Base-by-base conservation (phyloP, 83 land plant species). In the Thuja plicata region DNA sequence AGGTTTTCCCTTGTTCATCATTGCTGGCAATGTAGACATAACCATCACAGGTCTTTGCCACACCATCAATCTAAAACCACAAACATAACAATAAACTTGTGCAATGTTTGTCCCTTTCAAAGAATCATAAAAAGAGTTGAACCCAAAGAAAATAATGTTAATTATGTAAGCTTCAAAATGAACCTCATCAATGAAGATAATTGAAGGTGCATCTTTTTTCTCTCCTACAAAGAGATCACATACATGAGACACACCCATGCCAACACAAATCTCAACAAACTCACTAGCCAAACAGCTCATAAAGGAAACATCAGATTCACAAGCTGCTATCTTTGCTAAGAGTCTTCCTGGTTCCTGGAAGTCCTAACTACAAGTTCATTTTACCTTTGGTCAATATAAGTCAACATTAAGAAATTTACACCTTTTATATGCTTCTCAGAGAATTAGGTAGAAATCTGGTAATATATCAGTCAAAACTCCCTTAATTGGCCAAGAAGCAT, bases 11-110 rank as follows among this genome's bases (percentile, higher is more conserved):
- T 37, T 99, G 91, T 88, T 98, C 99, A 92, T 98, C 99, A 93
- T 98, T 97, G 87, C 99, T 97, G 35, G 96, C 99, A 90, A 96
- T 92, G 30, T 99, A 96, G 50, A 94, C 94, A 38, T 95, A 95
- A 74, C 99, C 99, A 94, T 98, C 99, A 88, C 99, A 98, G 57
- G 97, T 97, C 90, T 98, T 98, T 19, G 99, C 99, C n/a, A 98
- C 99, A 70, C 99, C 99, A 95, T 98, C 99, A 83, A 98, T 98
- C 99, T 98, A 93, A 86, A 90, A 13, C 70, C 17, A 60, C 40
- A 73, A 86, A 84, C 40, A n/a, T n/a, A n/a, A n/a, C n/a, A n/a
- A n/a, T n/a, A 83, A 19, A 35, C 27, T 87, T 19, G 9, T 82
- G 85, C 50, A n/a, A 7, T 10, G 48, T 13, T 82, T 12, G 0